Conservation (phyloP, 257 asterid genomes). For the Sherardia arvensis region DNA sequence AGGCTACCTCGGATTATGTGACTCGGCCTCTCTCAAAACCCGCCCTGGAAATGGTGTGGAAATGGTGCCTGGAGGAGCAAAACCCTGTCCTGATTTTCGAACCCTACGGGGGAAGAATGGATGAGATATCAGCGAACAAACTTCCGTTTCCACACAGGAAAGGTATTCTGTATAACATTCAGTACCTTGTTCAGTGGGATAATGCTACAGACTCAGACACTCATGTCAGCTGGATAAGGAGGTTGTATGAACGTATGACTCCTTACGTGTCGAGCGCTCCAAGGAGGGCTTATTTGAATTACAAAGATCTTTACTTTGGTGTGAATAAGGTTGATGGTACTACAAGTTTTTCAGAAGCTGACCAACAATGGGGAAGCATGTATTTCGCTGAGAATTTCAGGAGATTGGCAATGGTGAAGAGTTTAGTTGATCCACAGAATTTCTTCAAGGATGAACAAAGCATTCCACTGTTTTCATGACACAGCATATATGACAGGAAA, state of each 20-base stretch:
- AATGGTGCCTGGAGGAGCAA: conserved; percentile 17
- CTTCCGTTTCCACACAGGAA: conserved; percentile 55
- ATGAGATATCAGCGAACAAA: conserved; percentile 18
- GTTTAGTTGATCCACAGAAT: conserved; percentile 37
- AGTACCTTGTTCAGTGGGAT: conserved; percentile 46
- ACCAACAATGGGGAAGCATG: conserved; percentile 35
- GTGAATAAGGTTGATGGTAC: conserved; percentile 10
- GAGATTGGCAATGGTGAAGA: conserved; percentile 38
- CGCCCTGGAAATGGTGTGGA: conserved; percentile 19
- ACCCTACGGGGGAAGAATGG: conserved; percentile 58
- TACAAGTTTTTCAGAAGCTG: conserved; percentile 26
- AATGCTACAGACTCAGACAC: neutral
- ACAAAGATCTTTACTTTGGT: conserved; percentile 58
- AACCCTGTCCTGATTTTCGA: conserved; percentile 26
- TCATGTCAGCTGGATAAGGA: conserved; percentile 31
- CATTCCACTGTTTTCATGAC: conserved; percentile 20
- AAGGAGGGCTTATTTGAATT: conserved; percentile 44
- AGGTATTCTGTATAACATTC: conserved; percentile 37
- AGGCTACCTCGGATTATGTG: conserved; percentile 51
- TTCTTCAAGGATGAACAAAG: conserved; percentile 54
- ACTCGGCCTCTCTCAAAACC: conserved; percentile 21
- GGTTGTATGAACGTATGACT: conserved; percentile 33
- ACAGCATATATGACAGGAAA: no score
- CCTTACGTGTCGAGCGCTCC: conserved; percentile 40
- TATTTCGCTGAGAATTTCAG: conserved; percentile 41